Conservation (phyloP, 768 basidiomycete species). For the Mycena alexandri region DNA sequence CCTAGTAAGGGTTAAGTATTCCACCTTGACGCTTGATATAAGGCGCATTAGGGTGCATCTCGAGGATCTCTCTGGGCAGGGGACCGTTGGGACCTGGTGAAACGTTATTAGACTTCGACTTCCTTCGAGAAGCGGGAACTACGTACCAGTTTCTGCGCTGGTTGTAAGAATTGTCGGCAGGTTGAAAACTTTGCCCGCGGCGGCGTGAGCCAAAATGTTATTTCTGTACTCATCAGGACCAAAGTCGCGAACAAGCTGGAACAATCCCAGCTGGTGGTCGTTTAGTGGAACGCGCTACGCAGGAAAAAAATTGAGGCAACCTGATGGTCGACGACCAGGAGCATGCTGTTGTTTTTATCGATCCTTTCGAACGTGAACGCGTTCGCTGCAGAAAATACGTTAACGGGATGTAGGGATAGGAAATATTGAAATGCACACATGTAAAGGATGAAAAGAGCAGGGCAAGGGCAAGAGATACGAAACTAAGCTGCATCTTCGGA, state of each 20-base stretch:
- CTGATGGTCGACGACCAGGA: slow-evolving; percentile 65
- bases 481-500: slow-evolving; percentile 22
- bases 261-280: slow-evolving; percentile 60
- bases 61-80: slow-evolving; percentile 57
- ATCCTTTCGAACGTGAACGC: slow-evolving; percentile 52
- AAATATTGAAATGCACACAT: neutral
- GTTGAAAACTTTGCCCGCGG: slow-evolving; percentile 57
- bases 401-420: neutral
- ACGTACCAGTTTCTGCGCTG: slow-evolving; percentile 56
- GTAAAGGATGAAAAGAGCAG: slow-evolving; percentile 12
- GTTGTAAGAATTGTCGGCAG: slow-evolving; percentile 62
- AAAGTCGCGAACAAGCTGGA: slow-evolving; percentile 59
- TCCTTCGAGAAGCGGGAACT: neutral
- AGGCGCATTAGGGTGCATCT: slow-evolving; percentile 59
- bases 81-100: slow-evolving; percentile 61
- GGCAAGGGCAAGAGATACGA: slow-evolving; percentile 20
- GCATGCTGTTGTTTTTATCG: slow-evolving; percentile 57
- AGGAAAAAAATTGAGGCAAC: too few species aligned
- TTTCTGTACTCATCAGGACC: slow-evolving; percentile 54
- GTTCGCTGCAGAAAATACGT: slow-evolving; percentile 1
- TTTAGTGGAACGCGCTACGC: too few species aligned
- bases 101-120: neutral
- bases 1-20: too few species aligned
- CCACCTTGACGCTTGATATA: slow-evolving; percentile 56
- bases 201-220: slow-evolving; percentile 63